Evolutionary conservation across 2,329 filamentous ascomycete genomes (phyloP), one percentile per base, ranked within the genome.

Genomic region (Sarocladium kiliense): DNA sequence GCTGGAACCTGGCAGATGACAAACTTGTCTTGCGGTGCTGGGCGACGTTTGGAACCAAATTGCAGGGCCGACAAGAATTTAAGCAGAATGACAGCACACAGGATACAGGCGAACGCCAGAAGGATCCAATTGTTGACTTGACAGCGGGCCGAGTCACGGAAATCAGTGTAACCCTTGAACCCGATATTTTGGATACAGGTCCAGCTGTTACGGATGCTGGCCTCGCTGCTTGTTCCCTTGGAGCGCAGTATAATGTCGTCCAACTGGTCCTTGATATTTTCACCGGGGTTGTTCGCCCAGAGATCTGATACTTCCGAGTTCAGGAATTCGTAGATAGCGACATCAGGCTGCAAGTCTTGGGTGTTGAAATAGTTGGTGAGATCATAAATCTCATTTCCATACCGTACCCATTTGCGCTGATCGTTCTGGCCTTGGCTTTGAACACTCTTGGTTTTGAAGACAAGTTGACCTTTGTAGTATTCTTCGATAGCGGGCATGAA

Each of bases 1-100:
- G 94, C 94, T 10, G 94, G 94, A 30, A 99, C 91, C 71, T 97
- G 91, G 72, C 94, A 97, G 62, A 99, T 97, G 63, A 99, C 92
- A 64, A 99, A 99, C 69, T 97, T 99, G 72, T 99, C 94, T 71
- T 97, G 94, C 36, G 91, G 88, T 5, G 88, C 81, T 2, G 94
- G 94, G 18, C 90, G 86, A 57, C 89, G 84, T 75, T 97, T 97
- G 4, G 91, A 91, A 45, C 93, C 92, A 58, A 99, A 89, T 65
- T 97, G 94, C 41, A 99, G 79, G 12, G 94, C 94, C 54, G 94
- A 86, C 65, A 99, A 70, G 74, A 99, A 99, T 72, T 97, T 99
- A 73, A 89, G 74, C 53, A 85, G 66, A 60, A 97, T 92, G 58
- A 97, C 89, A 1, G 80, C 58, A 66, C 88, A 91, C 54, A 99